A percentile compares a stretch with the other conserved stretches of the same genome.
Evolutionary conservation across 768 basidiomycete species (phyloP).

Genomic region (Kwoniella dendrophila): DNA sequence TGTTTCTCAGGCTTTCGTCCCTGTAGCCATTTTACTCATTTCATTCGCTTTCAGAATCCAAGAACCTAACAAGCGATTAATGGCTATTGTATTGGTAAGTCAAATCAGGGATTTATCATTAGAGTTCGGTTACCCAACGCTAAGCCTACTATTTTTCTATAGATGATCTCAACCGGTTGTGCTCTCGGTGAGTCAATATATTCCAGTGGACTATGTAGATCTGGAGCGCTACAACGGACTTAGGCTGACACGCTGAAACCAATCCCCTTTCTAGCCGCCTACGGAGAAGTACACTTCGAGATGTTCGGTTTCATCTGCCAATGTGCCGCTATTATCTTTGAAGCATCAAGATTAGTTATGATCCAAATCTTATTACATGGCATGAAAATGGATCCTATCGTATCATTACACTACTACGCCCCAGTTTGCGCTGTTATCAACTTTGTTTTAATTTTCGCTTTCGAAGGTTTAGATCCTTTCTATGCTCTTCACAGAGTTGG

Average conservation of each 20-base stretch:
- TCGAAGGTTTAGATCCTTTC: slow-evolving; percentile 89
- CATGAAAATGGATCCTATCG: slow-evolving; percentile 96
- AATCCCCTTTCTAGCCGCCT: slow-evolving; percentile 68
- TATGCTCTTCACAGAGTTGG: slow-evolving; percentile 69
- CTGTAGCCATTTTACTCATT: slow-evolving; percentile 67
- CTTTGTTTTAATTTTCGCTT: slow-evolving; percentile 80
- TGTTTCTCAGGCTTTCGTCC: slow-evolving; percentile 49
- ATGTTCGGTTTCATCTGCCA: slow-evolving; percentile 85
- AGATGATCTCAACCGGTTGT: slow-evolving; percentile 84
- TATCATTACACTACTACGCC: slow-evolving; percentile 73
- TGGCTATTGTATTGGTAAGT: slow-evolving; percentile 69
- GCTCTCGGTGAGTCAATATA: slow-evolving; percentile 39
- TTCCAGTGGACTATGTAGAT: no score
- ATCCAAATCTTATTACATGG: slow-evolving; percentile 94
- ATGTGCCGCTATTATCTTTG: slow-evolving; percentile 86
- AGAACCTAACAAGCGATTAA: slow-evolving; percentile 78
- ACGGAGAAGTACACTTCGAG: slow-evolving; percentile 86
- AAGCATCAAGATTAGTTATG: slow-evolving; percentile 85
- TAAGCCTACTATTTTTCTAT: not conserved
- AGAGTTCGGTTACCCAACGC: not conserved
- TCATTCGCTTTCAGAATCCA: slow-evolving; percentile 87
- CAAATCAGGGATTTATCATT: not conserved
- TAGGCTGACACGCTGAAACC: no score
- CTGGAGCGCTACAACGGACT: no score
- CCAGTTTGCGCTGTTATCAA: slow-evolving; percentile 87